Evolutionary conservation across 192 early-diverging fungal genomes (phyloP), one percentile per base, ranked within the genome.

Genomic region (Cetraspora pellucida): DNA sequence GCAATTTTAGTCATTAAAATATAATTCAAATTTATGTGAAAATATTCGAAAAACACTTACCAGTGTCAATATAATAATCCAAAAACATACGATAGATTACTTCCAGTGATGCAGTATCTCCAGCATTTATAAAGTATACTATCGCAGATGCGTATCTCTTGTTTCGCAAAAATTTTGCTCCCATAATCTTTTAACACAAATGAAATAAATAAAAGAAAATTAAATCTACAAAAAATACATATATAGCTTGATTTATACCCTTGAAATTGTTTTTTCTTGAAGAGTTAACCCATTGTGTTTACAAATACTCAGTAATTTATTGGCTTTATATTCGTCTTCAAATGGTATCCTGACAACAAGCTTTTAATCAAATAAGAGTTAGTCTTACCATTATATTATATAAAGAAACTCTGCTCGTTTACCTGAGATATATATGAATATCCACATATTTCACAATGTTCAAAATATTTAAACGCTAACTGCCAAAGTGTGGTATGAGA

Each of bases 301-400:
- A 46, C 74, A 76, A 55, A 76, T 76, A 19, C 66, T 66, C 28
- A 76, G 66, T 17, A 76, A 31, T 61, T 76, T 76, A 14, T 31
- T 19, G 1, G 37, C 21, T 66, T 76, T 76, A 11, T 17, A 21
- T 52, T 76, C 74, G 4, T 28, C 37, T 66, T 76, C 74, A 50
- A 66, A 31, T 9, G 74, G 74, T 21, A 76, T 25, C 8, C 47
- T 76, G 10, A 47, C 63, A 17, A 76, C 43, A 52, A 66, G 64
- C 63, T 76, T 52, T 16, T 13, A 10, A 25, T 37, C 1, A 74
- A 21, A 59, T 23, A 46, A 46, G 7, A 10, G 10, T 31, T 37
- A 17, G 27, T 10, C 21, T 60, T 14, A 11, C 43, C 19, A 25
- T 9, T 61, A 17, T n/a, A 11, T 45, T 37, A 11, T 74, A 30